A percentile compares a stretch with the other conserved stretches of the same genome.
Evolutionary conservation across 108 stramenopile species (phyloP).

Genomic region (Nannochloropsis gaditana): DNA sequence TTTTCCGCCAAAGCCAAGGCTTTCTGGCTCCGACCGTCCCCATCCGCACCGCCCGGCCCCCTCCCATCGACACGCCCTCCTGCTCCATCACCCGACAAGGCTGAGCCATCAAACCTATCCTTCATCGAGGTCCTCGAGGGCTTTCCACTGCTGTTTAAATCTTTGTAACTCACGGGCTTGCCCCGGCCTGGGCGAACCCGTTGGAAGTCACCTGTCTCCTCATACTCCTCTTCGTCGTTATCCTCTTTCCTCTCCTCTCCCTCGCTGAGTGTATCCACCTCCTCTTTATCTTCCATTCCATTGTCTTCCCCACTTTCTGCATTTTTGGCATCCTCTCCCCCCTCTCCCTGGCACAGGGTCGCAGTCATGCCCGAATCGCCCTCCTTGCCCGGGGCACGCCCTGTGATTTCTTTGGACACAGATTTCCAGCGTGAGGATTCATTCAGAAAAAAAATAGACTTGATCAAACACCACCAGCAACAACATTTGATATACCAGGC

Average conservation of each 20-base stretch:
- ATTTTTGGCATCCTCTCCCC: no score
- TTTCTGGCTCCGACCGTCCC: not conserved
- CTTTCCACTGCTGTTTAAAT: not conserved
- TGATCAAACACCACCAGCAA: no score
- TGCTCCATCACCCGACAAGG: not conserved
- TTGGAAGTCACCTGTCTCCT: not conserved
- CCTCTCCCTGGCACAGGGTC: no score
- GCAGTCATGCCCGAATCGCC: no score
- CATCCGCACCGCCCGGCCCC: not conserved
- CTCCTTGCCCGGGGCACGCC: no score
- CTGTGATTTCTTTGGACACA: no score
- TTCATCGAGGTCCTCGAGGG: not conserved
- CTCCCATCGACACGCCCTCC: not conserved
- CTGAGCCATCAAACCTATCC: not conserved
- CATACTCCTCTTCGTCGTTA: not conserved
- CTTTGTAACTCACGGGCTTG: conserved; percentile 3
- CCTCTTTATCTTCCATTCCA: conserved; percentile 1
- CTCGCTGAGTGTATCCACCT: not conserved
- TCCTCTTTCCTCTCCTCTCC: not conserved
- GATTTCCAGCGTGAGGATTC: no score
- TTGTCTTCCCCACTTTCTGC: not conserved
- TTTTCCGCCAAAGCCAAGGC: not conserved
- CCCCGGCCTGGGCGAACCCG: not conserved
- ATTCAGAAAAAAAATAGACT: no score
- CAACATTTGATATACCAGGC: no score